Conservation (phyloP, 805 yeast species). For the Ogataea angusta region DNA sequence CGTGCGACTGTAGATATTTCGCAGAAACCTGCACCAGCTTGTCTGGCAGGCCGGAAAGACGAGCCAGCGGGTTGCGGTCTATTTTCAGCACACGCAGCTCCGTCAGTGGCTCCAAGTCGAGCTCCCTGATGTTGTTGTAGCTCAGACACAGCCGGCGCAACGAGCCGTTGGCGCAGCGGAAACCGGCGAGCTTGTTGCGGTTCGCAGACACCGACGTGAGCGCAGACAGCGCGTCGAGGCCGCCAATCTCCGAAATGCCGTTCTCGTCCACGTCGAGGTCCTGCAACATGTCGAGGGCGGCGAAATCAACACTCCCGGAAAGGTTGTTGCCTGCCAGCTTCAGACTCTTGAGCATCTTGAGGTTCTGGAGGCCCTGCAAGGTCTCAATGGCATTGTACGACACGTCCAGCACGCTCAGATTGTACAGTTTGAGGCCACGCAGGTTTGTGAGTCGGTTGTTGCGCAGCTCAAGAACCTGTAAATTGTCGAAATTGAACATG, state of each 20-base stretch:
- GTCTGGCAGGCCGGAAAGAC: constrained; percentile 30
- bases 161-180: constrained; percentile 20
- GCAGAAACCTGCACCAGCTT: constrained; percentile 42
- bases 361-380: constrained; percentile 36
- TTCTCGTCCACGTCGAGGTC: constrained; percentile 44
- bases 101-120: constrained; percentile 37
- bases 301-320: constrained; percentile 38
- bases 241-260: constrained; percentile 31
- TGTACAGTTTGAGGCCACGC: constrained; percentile 39
- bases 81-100: constrained; percentile 41
- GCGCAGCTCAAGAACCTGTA: constrained; percentile 42
- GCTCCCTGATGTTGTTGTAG: constrained; percentile 33
- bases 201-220: constrained; percentile 41
- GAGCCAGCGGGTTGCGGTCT: constrained; percentile 38
- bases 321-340: constrained; percentile 42
- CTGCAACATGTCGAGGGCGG: constrained; percentile 38
- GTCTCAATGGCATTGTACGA: constrained; percentile 35
- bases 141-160: constrained; percentile 39
- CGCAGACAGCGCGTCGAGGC: constrained; percentile 35
- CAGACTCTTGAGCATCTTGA: constrained; percentile 40
- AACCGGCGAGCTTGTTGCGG: constrained; percentile 37
- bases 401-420: constrained; percentile 40
- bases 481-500: constrained; percentile 39
- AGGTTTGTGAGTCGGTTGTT: constrained; percentile 37
- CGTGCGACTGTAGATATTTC: constrained; percentile 25